phyloP scores from a whole-genome alignment of 129 eudicot species.

The Gnaphalium uliginosum region DNA sequence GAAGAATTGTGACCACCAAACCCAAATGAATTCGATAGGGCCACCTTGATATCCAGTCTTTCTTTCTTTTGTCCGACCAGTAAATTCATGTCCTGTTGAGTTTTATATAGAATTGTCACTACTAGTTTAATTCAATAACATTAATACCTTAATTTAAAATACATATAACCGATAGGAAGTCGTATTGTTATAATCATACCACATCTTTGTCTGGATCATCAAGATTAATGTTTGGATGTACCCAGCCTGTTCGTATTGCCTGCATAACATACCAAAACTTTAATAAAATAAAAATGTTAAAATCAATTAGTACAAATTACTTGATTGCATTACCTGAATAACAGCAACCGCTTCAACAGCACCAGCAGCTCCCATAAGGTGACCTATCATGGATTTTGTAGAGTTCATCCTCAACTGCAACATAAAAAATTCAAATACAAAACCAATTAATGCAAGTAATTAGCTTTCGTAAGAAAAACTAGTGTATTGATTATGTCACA shows the following conservation, averaged over 20 bases:
- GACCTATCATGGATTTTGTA: slow-evolving; percentile 91
- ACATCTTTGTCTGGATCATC: slow-evolving; percentile 79
- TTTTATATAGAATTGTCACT: not conserved
- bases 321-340: slow-evolving; percentile 52
- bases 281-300: not conserved
- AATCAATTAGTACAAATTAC: not conserved
- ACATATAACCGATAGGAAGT: not conserved
- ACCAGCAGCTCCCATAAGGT: slow-evolving; percentile 90
- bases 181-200: too few relatives aligned
- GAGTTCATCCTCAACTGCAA: slow-evolving; percentile 77
- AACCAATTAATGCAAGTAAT: not conserved
- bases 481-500: not conserved
- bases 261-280: slow-evolving; percentile 29
- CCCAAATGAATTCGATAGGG: slow-evolving; percentile 30
- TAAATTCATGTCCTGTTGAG: slow-evolving; percentile 54
- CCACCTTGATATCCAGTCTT: slow-evolving; percentile 37
- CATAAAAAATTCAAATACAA: not conserved
- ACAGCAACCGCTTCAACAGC: slow-evolving; percentile 93
- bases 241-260: slow-evolving; percentile 90
- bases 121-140: not conserved
- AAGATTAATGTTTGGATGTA: slow-evolving; percentile 88
- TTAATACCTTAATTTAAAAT: not conserved
- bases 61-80: slow-evolving; percentile 75
- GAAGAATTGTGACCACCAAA: slow-evolving; percentile 39
- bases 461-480: not conserved